Evolutionary conservation across 768 basidiomycete genomes (phyloP).

Genomic region (Mycena alexandri): DNA sequence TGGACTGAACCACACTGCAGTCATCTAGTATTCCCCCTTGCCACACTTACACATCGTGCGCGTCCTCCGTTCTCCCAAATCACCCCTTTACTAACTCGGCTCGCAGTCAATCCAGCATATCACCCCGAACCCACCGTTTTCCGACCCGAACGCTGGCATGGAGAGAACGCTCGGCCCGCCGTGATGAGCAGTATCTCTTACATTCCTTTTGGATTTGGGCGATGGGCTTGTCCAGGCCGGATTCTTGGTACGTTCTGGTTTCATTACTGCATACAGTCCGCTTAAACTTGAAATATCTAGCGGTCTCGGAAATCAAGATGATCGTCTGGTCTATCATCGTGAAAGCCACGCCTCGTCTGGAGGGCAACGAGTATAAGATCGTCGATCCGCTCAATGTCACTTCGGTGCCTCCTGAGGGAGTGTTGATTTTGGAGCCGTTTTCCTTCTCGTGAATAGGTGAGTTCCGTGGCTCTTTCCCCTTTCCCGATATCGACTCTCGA

Average conservation of each 20-base stretch:
- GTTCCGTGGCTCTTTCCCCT: neutral
- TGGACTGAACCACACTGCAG: constrained; percentile 35
- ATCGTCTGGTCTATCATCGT: constrained; percentile 47
- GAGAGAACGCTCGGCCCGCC: constrained; percentile 42
- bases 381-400: constrained; percentile 49
- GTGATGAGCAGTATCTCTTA: constrained; percentile 46
- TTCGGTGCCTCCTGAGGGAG: constrained; percentile 40
- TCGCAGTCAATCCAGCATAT: constrained; percentile 35
- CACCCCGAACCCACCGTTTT: constrained; percentile 46
- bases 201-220: constrained; percentile 49
- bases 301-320: constrained; percentile 48
- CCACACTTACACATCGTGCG: constrained; percentile 42
- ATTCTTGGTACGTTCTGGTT: constrained; percentile 43
- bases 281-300: neutral
- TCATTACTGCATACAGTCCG: neutral
- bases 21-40: constrained; percentile 45
- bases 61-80: too few relatives aligned
- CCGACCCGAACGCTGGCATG: constrained; percentile 47
- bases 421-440: constrained; percentile 34
- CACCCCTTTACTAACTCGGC: too few relatives aligned
- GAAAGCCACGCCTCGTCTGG: constrained; percentile 46
- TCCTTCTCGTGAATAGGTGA: neutral
- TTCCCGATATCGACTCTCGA: too few relatives aligned
- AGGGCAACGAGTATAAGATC: constrained; percentile 46
- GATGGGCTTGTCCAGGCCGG: constrained; percentile 52